A percentile compares a stretch with the other conserved stretches of the same genome.
phyloP scores from a whole-genome alignment of 306 rosid species.

The Pyrus bretschneideri region DNA sequence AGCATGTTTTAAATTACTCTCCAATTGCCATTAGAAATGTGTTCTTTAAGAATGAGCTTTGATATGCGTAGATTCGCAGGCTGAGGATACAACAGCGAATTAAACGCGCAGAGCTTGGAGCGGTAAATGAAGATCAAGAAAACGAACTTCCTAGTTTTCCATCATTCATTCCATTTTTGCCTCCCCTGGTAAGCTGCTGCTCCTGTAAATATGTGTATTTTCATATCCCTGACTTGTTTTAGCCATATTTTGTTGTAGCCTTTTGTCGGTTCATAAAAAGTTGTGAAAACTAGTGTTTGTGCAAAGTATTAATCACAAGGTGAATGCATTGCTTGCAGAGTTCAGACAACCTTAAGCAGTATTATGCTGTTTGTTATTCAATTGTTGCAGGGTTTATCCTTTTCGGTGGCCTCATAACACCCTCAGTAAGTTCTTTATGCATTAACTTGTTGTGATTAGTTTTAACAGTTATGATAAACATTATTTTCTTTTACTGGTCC shows the following conservation, averaged over 20 bases:
- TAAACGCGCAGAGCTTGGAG: no score
- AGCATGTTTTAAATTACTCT: neutral
- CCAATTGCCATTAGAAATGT: conserved; percentile 7
- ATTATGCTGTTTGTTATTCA: conserved; percentile 81
- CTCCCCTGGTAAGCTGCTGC: conserved; percentile 68
- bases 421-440: conserved; percentile 53
- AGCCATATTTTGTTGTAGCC: neutral
- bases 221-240: neutral
- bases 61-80: no score
- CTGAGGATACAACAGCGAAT: no score
- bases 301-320: conserved; percentile 7
- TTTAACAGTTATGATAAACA: neutral
- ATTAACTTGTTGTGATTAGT: neutral
- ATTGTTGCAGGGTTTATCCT: conserved; percentile 71
- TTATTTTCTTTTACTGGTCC: neutral
- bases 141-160: conserved; percentile 89
- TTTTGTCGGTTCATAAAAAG: conserved; percentile 1
- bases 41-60: neutral
- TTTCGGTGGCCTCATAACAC: conserved; percentile 95
- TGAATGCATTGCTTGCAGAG: conserved; percentile 52
- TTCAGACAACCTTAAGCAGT: conserved; percentile 79
- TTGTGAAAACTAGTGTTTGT: neutral
- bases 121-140: conserved; percentile 40
- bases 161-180: conserved; percentile 95
- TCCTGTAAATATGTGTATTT: neutral